Base-by-base conservation (phyloP, 495 filamentous ascomycete species). In the Ascobolus immersus region DNA sequence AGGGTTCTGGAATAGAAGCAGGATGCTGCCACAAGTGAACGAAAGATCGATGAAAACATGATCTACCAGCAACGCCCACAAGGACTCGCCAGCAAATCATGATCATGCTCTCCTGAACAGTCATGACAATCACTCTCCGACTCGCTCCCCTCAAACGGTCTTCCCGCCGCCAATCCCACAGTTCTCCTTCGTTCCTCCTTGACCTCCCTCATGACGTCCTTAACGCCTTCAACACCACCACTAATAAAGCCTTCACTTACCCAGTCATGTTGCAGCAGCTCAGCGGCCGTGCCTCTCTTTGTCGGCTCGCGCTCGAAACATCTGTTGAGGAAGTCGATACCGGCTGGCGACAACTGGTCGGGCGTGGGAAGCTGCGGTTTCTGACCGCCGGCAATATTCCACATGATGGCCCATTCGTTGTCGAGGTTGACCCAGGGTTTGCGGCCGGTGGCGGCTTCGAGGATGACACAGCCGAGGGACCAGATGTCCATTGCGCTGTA, bases 361-460 rank as follows among this genome's bases (percentile, higher is more conserved):
- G 60, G 52, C 2, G 61, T 56, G 10, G 86, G 86, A 20, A 94
- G 59, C 39, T 76, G 70, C 2, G 86, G 86, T 35, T 77, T 71
- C 41, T 93, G 90, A 34, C 86, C 86, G 45, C 90, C 81, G 3
- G 86, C 86, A 40, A 96, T 96, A 53, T 94, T 93, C 66, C 92
- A 96, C 86, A 96, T 96, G 56, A 96, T 94, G 21, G 86, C 86
- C 84, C 86, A 96, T 52, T 96, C 86, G 51, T 96, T 96, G 56
- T 96, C 86, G 5, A 94, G 65, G 40, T 70, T 74, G n/a, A 82
- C 82, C 86, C 86, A 96, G 13, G 86, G 86, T 18, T 89, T 71
- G 33, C 80, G 68, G 20, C 86, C 86, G 1, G 82, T 94, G 12
- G 80, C 79, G 89, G 94, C 94, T 52, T 96, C 86, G 19, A 92